These are phyloP conservation scores for Russula emetica DNA, from an alignment of 768 basidiomycete species.

Conservation along the genomic window DNA sequence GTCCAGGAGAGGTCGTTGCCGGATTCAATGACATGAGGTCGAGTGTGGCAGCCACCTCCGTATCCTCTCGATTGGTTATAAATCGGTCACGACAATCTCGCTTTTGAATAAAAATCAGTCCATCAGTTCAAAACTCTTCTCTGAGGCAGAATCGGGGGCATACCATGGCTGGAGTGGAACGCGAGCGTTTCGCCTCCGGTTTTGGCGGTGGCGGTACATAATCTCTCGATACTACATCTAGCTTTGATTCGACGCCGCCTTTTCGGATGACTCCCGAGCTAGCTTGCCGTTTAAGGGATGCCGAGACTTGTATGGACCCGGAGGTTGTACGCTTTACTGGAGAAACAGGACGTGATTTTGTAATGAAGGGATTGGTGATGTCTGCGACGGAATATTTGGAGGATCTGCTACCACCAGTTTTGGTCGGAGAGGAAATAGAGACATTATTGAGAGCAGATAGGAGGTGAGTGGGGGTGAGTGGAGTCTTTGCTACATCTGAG, in stretches of 20 bases:
- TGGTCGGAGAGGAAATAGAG: slow-evolving; percentile 33
- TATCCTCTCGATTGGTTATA: slow-evolving; percentile 56
- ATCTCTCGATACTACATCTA: slow-evolving; percentile 74
- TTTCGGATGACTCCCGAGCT: slow-evolving; percentile 65
- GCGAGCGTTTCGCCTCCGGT: slow-evolving; percentile 63
- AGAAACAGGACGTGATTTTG: slow-evolving; percentile 52
- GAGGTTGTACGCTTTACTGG: slow-evolving; percentile 60
- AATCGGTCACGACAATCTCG: slow-evolving; percentile 63
- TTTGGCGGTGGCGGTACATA: slow-evolving; percentile 60
- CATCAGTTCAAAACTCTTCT: background rate
- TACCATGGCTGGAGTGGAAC: slow-evolving; percentile 61
- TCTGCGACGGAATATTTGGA: slow-evolving; percentile 39
- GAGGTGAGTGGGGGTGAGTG: slow-evolving; percentile 44
- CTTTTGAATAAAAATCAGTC: slow-evolving; percentile 32
- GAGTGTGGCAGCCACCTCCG: slow-evolving; percentile 59
- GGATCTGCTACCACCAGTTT: slow-evolving; percentile 32
- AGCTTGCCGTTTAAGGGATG: slow-evolving; percentile 57
- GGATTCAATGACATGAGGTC: slow-evolving; percentile 59
- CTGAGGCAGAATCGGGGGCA: background rate
- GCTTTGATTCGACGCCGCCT: slow-evolving; percentile 70
- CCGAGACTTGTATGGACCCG: slow-evolving; percentile 46
- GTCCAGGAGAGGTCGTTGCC: slow-evolving; percentile 61
- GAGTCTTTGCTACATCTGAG: slow-evolving; percentile 46
- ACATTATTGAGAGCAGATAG: slow-evolving; percentile 39
- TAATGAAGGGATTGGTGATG: slow-evolving; percentile 60